A percentile compares a stretch with the other conserved stretches of the same genome.
These are phyloP conservation scores for Pyrrhoderma noxium DNA, from an alignment of 1,284 basidiomycete species.

Conservation along the genomic window DNA sequence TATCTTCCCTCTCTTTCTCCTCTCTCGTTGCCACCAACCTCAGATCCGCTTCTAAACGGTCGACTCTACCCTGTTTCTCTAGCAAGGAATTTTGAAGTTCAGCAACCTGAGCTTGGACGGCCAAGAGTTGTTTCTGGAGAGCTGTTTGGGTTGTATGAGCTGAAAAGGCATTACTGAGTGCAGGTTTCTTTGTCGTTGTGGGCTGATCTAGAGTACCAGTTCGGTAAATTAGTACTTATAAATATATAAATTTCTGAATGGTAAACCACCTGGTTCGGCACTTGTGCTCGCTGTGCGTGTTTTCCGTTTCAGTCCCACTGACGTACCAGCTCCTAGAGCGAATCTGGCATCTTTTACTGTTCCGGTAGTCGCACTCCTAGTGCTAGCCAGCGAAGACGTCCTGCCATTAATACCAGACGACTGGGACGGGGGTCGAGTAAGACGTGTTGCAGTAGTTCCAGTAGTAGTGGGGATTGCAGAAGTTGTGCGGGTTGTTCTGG, in stretches of 20 bases:
- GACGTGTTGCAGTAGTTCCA: neutral
- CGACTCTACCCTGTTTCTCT: slow-evolving; percentile 7
- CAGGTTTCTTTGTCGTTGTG: slow-evolving; percentile 12
- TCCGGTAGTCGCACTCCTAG: neutral
- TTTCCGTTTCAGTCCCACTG: slow-evolving; percentile 11
- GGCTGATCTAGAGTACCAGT: neutral
- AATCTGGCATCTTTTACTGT: neutral
- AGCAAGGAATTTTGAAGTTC: slow-evolving; percentile 11
- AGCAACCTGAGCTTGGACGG: slow-evolving; percentile 10
- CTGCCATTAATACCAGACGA: too few relatives aligned
- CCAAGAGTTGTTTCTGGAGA: slow-evolving; percentile 13
- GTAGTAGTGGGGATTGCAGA: neutral
- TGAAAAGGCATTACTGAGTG: slow-evolving; percentile 13
- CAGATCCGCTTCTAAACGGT: slow-evolving; percentile 14
- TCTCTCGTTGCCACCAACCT: slow-evolving; percentile 11
- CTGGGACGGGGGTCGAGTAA: neutral
- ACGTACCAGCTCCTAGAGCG: neutral
- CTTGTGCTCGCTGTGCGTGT: slow-evolving; percentile 10
- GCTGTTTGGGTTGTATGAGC: slow-evolving; percentile 10
- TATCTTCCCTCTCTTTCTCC: slow-evolving; percentile 13
- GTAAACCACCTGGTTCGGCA: slow-evolving; percentile 8
- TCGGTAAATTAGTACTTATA: neutral
- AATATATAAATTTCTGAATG: neutral
- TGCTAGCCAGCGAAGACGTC: neutral
- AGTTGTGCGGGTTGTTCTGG: slow-evolving; percentile 2